Conservation (phyloP, 371 early-diverging fungal genomes). For the Enterocytospora artemiae region DNA sequence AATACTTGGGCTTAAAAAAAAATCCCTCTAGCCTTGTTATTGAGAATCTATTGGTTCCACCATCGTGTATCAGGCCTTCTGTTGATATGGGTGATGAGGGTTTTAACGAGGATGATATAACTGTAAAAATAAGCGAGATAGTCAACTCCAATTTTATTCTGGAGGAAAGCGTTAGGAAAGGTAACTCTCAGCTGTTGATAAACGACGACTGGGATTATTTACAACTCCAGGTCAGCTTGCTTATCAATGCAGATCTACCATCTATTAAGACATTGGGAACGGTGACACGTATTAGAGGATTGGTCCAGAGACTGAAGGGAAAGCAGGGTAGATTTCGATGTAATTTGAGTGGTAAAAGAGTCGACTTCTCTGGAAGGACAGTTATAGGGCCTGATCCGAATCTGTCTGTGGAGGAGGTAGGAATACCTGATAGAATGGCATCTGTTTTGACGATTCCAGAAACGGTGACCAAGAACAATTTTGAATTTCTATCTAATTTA, state of each 20-base stretch:
- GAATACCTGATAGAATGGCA: conserved; percentile 86
- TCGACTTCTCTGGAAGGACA: conserved; percentile 94
- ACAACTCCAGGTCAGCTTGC: conserved; percentile 82
- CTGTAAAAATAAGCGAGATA: conserved; percentile 89
- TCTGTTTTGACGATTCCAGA: conserved; percentile 90
- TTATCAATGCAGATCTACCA: conserved; percentile 86
- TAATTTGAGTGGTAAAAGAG: conserved; percentile 96
- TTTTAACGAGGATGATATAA: conserved; percentile 95
- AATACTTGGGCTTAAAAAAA: conserved; percentile 33
- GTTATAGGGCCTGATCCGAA: conserved; percentile 99
- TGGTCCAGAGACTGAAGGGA: conserved; percentile 93
- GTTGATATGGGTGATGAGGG: conserved; percentile 72
- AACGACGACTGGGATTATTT: conserved; percentile 91
- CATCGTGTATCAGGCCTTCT: conserved; percentile 87
- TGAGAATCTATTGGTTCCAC: conserved; percentile 70
- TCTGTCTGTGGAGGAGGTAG: conserved; percentile 87
- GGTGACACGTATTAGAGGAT: conserved; percentile 64
- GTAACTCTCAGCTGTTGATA: conserved; percentile 62
- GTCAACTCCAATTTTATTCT: conserved; percentile 79
- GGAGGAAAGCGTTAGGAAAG: conserved; percentile 69
- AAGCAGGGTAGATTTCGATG: conserved; percentile 98
- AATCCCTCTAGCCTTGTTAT: conserved; percentile 44
- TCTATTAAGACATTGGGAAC: conserved; percentile 59
- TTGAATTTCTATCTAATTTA: conserved; percentile 66
- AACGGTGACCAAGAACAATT: conserved; percentile 75